Base-by-base conservation (phyloP, 2,329 filamentous ascomycete genomes). In the Keithomyces neogunnii region DNA sequence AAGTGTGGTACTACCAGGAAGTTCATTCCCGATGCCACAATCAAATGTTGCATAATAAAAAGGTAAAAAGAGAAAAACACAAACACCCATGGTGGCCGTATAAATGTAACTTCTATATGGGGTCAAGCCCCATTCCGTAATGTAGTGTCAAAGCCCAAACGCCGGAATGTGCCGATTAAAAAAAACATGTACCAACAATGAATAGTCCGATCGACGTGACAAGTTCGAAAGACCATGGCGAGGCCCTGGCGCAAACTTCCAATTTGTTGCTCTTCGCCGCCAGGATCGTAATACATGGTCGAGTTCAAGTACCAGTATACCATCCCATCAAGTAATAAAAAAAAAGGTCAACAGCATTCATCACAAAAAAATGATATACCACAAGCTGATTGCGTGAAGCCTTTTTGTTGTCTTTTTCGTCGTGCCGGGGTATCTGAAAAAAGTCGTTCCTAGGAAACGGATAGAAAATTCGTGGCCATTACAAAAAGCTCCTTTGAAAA, bases 351-450 rank as follows among this genome's bases (percentile, higher is more conserved):
- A 19, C 38, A 40, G 38, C 38, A 26, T 19, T 40, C 38, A 26
- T 28, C n/a, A 51, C 36, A 47, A 35, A 55, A 51, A 55, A 53
- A 54, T 50, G 53, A 57, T 55, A 55, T 54, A 59, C 55, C 57
- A 51, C 51, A 55, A 53, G 53, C 45, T 62, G 56, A 60, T 60
- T 51, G 57, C 57, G 55, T 51, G 45, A 40, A 51, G 35, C 35
- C 40, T 51, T 45, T 45, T 51, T 62, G 56, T 62, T 60, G 56
- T 61, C 62, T 62, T 61, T 66, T 65, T 64, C 66, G 62, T 67
- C 66, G 65, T 68, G 62, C 57, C 62, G 61, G 66, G 65, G 68
- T 70, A 69, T 70, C 67, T 67, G 64, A 62, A 35, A 47, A 49
- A 39, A 61, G 60, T 66, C 63, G 64, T 67, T 59, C 59, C 66